phyloP scores from a whole-genome alignment of 352 stramenopile genomes.

The Phytophthora sp. region DNA sequence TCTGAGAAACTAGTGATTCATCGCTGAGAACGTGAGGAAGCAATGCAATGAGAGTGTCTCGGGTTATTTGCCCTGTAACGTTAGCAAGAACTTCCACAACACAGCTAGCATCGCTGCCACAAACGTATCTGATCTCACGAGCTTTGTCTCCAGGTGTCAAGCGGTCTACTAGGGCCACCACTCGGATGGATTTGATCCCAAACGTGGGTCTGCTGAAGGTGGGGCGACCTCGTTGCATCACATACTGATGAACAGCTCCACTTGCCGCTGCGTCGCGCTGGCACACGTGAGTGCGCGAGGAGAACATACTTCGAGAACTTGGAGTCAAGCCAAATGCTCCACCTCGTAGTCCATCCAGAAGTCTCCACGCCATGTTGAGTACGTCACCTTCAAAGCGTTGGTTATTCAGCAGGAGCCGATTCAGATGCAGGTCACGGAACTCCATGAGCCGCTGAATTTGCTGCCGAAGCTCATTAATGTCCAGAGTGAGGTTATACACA shows the following conservation, averaged over 20 bases:
- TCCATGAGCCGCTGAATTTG: conserved; percentile 26
- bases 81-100: conserved; percentile 20
- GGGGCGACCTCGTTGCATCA: conserved; percentile 36
- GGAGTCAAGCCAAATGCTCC: conserved; percentile 7
- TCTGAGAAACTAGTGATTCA: conserved; percentile 3
- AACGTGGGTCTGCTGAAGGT: conserved; percentile 27
- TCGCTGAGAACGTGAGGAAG: conserved; percentile 13
- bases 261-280: conserved; percentile 9
- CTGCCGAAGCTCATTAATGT: conserved; percentile 35
- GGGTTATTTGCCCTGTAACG: conserved; percentile 1
- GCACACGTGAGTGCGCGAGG: conserved; percentile 4
- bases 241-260: conserved; percentile 25
- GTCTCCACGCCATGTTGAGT: conserved; percentile 11
- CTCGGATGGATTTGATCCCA: conserved; percentile 18
- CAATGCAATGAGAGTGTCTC: conserved; percentile 5
- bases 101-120: conserved; percentile 8
- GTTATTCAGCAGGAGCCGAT: conserved; percentile 3
- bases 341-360: conserved; percentile 21
- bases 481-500: conserved; percentile 38
- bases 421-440: conserved; percentile 13
- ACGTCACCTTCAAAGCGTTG: conserved; percentile 30
- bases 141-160: background rate
- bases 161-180: conserved; percentile 13
- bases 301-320: conserved; percentile 19
- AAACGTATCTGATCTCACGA: conserved; percentile 8